Conservation (phyloP, 164 flowering plant genomes). For the Warburgia ugandensis region DNA sequence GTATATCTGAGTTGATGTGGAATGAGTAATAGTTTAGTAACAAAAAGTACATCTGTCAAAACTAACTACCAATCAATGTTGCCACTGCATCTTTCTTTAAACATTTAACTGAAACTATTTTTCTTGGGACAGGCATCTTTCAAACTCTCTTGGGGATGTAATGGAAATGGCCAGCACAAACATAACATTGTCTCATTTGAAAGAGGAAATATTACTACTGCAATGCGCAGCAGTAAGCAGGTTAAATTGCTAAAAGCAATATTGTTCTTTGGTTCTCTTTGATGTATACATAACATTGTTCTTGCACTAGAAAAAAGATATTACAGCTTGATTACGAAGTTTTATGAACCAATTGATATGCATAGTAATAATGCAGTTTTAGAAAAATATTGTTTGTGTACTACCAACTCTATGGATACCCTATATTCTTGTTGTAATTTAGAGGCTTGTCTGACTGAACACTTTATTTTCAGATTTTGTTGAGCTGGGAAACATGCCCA, state of each 20-base stretch:
- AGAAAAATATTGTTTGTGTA: not conserved
- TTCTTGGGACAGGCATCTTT: slow-evolving; percentile 72
- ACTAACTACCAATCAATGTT: not conserved
- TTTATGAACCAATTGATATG: not conserved
- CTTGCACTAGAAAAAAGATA: no score
- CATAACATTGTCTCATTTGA: slow-evolving; percentile 97
- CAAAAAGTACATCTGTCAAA: not conserved
- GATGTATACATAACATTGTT: not conserved
- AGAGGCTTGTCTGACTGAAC: slow-evolving; percentile 8
- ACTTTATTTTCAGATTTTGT: slow-evolving; percentile 62
- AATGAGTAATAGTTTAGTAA: not conserved
- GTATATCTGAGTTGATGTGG: no score
- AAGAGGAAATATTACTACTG: slow-evolving; percentile 90
- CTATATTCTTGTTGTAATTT: not conserved
- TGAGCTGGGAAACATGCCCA: slow-evolving; percentile 89
- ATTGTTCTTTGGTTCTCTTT: slow-evolving; percentile 3
- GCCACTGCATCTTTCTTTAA: not conserved
- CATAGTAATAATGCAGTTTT: not conserved
- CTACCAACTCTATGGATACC: not conserved
- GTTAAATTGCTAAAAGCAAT: slow-evolving; percentile 24
- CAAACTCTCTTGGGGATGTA: slow-evolving; percentile 85
- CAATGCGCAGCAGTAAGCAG: slow-evolving; percentile 96
- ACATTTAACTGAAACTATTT: slow-evolving; percentile 5
- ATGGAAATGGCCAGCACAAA: slow-evolving; percentile 88
- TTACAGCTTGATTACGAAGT: not conserved